Percentiles rank a stretch among this genome's conserved stretches.
These are phyloP conservation scores for Neodidymelliopsis sp. DNA, from an alignment of 2,329 filamentous ascomycete species.

Conservation along the genomic window DNA sequence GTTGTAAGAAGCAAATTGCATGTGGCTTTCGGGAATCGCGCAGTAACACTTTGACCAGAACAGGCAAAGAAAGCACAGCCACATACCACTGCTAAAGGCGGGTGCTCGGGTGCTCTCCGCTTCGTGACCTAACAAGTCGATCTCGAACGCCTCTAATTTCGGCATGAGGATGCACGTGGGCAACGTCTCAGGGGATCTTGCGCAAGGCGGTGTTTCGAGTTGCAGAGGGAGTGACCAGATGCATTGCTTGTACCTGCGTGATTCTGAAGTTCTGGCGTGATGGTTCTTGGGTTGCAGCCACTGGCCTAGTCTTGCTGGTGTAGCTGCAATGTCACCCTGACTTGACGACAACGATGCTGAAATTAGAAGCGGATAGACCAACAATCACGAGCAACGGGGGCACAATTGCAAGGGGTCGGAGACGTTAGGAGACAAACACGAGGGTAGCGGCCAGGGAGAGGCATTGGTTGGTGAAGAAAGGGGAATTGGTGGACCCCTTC, in stretches of 20 bases:
- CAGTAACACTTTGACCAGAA: slow-evolving; percentile 14
- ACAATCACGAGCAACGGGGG: slow-evolving; percentile 25
- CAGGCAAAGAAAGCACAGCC: slow-evolving; percentile 16
- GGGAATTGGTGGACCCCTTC: slow-evolving; percentile 28
- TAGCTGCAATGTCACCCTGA: slow-evolving; percentile 33
- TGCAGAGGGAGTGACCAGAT: slow-evolving; percentile 21
- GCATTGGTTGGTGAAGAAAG: slow-evolving; percentile 22
- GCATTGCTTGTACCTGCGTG: slow-evolving; percentile 21
- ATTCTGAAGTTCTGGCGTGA: slow-evolving; percentile 31
- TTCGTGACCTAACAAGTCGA: slow-evolving; percentile 38
- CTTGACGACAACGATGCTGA: slow-evolving; percentile 19
- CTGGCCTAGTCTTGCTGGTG: slow-evolving; percentile 16
- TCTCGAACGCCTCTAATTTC: slow-evolving; percentile 37
- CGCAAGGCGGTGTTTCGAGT: slow-evolving; percentile 34
- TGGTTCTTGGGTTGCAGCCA: slow-evolving; percentile 27
- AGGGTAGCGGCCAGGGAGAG: slow-evolving; percentile 25
- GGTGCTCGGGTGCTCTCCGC: slow-evolving; percentile 22
- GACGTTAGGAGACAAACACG: slow-evolving; percentile 22
- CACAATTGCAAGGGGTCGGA: slow-evolving; percentile 29
- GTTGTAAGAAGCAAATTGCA: slow-evolving; percentile 8
- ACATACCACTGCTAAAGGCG: slow-evolving; percentile 16
- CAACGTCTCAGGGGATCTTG: slow-evolving; percentile 16
- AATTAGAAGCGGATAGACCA: slow-evolving; percentile 38
- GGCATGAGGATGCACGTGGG: slow-evolving; percentile 41
- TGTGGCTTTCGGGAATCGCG: slow-evolving; percentile 12